Conservation (phyloP, 2,329 filamentous ascomycete genomes). For the Microdochium trichocladiopsis region DNA sequence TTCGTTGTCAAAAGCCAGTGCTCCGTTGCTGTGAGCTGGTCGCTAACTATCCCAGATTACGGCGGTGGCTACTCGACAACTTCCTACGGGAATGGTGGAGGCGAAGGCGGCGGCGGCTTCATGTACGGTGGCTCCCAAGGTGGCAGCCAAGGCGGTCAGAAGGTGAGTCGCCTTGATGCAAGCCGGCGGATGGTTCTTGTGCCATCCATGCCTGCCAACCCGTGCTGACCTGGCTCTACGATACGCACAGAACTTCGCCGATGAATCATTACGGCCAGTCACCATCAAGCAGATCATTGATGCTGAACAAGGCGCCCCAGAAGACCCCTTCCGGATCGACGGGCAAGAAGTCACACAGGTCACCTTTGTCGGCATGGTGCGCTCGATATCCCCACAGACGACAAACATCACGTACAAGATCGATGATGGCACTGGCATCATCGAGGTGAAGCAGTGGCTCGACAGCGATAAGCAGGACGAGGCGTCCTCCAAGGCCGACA, state of each 20-base stretch:
- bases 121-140: constrained; percentile 52
- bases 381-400: constrained; percentile 74
- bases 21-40: not conserved
- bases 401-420: constrained; percentile 91
- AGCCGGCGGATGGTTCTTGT: not conserved
- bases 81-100: constrained; percentile 47
- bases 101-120: constrained; percentile 56
- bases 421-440: constrained; percentile 87
- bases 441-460: constrained; percentile 88
- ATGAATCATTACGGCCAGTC: constrained; percentile 85
- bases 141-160: constrained; percentile 40
- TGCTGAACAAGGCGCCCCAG: constrained; percentile 66
- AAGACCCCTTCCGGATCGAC: constrained; percentile 78
- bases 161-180: constrained; percentile 8
- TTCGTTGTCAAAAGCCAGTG: constrained; percentile 1
- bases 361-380: constrained; percentile 86
- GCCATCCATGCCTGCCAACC: not conserved
- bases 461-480: constrained; percentile 53
- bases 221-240: not conserved
- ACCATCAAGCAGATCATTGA: constrained; percentile 94
- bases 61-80: constrained; percentile 39
- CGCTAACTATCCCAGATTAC: constrained; percentile 2
- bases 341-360: constrained; percentile 65
- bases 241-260: constrained; percentile 48
- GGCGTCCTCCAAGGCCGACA: constrained; percentile 38